These are phyloP conservation scores for Hortaea sp. DNA, from an alignment of 2,329 filamentous ascomycete species.

Conservation along the genomic window DNA sequence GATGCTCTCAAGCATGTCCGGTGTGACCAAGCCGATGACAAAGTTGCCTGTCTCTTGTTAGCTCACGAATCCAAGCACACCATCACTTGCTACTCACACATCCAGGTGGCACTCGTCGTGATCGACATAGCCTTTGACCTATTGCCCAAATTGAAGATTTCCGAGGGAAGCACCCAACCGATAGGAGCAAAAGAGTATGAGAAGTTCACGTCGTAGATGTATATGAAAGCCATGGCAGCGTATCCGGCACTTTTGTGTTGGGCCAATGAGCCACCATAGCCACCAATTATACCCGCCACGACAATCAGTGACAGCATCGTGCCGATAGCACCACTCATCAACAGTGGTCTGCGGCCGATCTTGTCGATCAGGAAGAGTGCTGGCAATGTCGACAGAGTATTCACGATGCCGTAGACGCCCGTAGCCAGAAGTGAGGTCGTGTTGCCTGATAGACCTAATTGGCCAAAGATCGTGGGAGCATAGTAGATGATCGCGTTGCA, in stretches of 20 bases:
- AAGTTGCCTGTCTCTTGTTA: background rate
- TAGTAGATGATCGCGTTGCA: background rate
- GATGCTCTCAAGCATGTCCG: background rate
- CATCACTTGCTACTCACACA: background rate
- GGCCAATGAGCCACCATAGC: background rate
- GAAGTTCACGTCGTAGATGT: background rate
- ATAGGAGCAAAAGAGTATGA: background rate
- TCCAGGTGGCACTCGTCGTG: background rate
- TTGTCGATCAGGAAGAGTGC: background rate
- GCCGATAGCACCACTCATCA: background rate
- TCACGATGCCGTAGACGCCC: background rate
- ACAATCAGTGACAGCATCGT: background rate
- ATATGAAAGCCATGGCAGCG: background rate
- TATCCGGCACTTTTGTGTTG: background rate
- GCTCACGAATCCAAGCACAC: too few species aligned
- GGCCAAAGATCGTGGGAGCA: background rate
- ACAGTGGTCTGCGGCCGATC: background rate
- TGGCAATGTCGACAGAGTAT: background rate
- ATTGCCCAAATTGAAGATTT: background rate
- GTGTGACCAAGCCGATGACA: background rate
- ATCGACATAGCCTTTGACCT: background rate
- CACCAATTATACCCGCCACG: background rate
- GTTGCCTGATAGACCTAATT: background rate
- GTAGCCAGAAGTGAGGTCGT: background rate
- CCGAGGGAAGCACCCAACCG: background rate